phyloP scores from a whole-genome alignment of 805 yeast species.

The Zygoascus ofunaensis region DNA sequence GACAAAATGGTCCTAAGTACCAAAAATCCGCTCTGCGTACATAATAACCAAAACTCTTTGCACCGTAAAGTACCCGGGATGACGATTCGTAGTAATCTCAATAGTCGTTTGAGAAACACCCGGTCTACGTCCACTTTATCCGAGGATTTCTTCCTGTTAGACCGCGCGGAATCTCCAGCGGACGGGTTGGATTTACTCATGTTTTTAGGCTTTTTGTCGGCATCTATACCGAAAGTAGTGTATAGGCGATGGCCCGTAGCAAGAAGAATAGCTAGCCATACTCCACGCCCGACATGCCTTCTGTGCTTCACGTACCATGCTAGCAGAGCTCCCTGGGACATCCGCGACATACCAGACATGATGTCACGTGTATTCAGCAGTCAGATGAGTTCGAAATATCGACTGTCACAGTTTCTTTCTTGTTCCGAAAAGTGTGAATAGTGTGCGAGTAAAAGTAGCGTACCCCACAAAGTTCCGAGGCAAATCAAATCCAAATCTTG shows the following conservation, averaged over 20 bases:
- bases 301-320: not conserved
- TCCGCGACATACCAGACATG: not conserved
- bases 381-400: too few species aligned
- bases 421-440: too few species aligned
- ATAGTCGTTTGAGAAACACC: conserved; percentile 22
- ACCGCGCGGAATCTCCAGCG: too few species aligned
- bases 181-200: too few species aligned
- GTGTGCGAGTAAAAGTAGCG: too few species aligned
- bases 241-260: not conserved
- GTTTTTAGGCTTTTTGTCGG: not conserved
- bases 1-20: conserved; percentile 64
- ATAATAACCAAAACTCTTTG: conserved; percentile 31
- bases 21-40: conserved; percentile 49
- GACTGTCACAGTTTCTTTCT: too few species aligned
- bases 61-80: conserved; percentile 26
- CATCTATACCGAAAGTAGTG: not conserved
- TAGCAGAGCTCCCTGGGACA: not conserved
- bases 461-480: not conserved
- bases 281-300: not conserved
- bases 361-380: too few species aligned
- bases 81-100: conserved; percentile 25
- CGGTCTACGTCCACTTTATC: conserved; percentile 26
- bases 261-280: not conserved
- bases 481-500: too few species aligned
- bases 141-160: not conserved